phyloP scores from a whole-genome alignment of 2,329 filamentous ascomycete genomes.

The Cladobotryum mycophilum region DNA sequence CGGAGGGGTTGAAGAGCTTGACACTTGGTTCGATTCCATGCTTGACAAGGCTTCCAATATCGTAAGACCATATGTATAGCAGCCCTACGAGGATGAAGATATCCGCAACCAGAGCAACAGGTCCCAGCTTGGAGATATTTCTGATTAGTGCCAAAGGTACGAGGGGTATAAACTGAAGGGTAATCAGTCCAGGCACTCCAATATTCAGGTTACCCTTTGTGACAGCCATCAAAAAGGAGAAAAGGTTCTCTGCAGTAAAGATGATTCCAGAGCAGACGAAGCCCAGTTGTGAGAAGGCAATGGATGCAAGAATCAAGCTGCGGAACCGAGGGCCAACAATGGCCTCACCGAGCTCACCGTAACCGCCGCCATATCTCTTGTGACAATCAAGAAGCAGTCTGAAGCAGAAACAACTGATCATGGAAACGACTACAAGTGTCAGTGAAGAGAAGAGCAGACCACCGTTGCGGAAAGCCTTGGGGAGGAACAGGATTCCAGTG shows the following conservation, averaged over 20 bases:
- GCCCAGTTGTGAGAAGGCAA: constrained; percentile 68
- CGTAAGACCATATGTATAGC: constrained; percentile 67
- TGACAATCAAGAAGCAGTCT: constrained; percentile 65
- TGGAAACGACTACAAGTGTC: constrained; percentile 58
- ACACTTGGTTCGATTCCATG: constrained; percentile 55
- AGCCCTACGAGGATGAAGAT: constrained; percentile 66
- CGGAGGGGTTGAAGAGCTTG: constrained; percentile 61
- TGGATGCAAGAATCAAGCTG: constrained; percentile 59
- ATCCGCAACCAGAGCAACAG: constrained; percentile 62
- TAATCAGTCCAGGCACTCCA: constrained; percentile 51
- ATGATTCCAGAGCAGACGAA: constrained; percentile 75
- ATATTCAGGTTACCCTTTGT: constrained; percentile 42
- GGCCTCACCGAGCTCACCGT: constrained; percentile 64
- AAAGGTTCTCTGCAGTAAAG: constrained; percentile 69
- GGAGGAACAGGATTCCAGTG: constrained; percentile 76
- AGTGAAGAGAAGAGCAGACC: constrained; percentile 69
- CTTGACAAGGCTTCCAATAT: constrained; percentile 49
- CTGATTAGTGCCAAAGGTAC: constrained; percentile 64
- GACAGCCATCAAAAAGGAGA: constrained; percentile 61
- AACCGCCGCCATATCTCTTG: constrained; percentile 58
- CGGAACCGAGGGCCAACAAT: constrained; percentile 60
- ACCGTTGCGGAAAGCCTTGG: constrained; percentile 73
- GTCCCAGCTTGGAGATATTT: constrained; percentile 69
- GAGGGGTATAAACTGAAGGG: constrained; percentile 57
- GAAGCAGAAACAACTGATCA: constrained; percentile 65